Evolutionary conservation across 331 rosid genomes (phyloP).

Genomic region (Quercus lobata): DNA sequence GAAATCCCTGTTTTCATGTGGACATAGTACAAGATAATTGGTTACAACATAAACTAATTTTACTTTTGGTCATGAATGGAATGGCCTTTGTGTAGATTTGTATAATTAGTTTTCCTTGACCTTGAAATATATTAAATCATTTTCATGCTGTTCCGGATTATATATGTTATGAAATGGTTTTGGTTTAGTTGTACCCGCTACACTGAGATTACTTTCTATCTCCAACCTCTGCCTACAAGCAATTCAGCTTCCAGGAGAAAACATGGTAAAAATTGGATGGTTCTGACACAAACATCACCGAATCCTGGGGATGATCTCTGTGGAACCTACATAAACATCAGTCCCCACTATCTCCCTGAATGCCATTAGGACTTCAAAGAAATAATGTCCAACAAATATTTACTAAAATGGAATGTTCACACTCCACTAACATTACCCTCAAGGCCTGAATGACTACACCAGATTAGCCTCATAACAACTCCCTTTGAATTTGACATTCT

Average conservation of each 20-base stretch:
- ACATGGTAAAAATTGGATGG: not conserved
- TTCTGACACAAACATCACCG: not conserved
- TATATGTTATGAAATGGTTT: not conserved
- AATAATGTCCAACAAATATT: not conserved
- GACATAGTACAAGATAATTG: no score
- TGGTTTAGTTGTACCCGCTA: slow-evolving; percentile 35
- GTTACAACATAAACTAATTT: no score
- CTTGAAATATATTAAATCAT: not conserved
- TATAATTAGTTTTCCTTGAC: not conserved
- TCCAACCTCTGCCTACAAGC: not conserved
- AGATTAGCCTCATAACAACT: slow-evolving; percentile 37
- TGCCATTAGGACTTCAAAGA: not conserved
- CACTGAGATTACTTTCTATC: slow-evolving; percentile 8
- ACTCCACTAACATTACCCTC: not conserved
- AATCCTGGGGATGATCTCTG: no score
- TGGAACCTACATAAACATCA: no score
- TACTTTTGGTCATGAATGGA: no score
- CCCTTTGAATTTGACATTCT: slow-evolving; percentile 27
- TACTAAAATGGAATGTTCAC: slow-evolving; percentile 14
- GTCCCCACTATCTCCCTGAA: no score
- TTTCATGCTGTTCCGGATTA: not conserved
- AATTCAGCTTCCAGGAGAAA: slow-evolving; percentile 1
- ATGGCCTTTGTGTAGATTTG: no score
- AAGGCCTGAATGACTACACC: slow-evolving; percentile 29
- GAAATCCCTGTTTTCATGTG: no score